Base-by-base conservation (phyloP, 495 filamentous ascomycete genomes). In the Echria macrotheca region DNA sequence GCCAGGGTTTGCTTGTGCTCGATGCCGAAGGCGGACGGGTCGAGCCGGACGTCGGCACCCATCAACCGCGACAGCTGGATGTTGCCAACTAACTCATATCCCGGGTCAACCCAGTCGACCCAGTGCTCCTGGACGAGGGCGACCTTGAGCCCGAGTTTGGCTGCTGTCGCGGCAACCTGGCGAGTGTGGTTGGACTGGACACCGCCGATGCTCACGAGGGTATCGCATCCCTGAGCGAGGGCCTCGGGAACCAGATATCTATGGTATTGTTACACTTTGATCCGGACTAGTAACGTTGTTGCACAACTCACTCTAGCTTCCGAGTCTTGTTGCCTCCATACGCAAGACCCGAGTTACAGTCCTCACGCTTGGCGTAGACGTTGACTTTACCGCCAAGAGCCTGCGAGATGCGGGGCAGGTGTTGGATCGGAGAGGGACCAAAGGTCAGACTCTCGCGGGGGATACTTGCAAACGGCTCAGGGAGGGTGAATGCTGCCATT, bases 121-220 rank as follows among this genome's bases (percentile, higher is more conserved):
- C 81, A 84, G 49, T 82, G 67, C 56, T 83, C 81, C 60, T 84
- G 80, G 1, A 83, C 70, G 1, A 81, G 71, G 10, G 71, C 67
- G 10, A 69, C 73, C 15, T 77, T 70, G 1, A 84, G 63, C 0
- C 80, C 80, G 0, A 73, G 53, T 17, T 69, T 64, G 10, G 74
- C 68, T 4, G 76, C 79, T 0, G 75, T 76, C 0, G 78, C 82
- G 2, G 80, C 79, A 0, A 83, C 80, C 49, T 78, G 74, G 0
- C 82, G 73, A 6, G 79, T 84, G 60, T 84, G 80, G 69, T 85
- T 86, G 21, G 73, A 80, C 55, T 85, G 82, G 9, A 84, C 68
- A 31, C 82, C 82, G 37, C 82, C 82, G 56, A 82, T 80, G 40
- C 70, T 75, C 45, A 85, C 72, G 10, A 86, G 70, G 2, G 76